phyloP scores from a whole-genome alignment of 2,329 filamentous ascomycete genomes.

The Talaromyces albobiverticillius region DNA sequence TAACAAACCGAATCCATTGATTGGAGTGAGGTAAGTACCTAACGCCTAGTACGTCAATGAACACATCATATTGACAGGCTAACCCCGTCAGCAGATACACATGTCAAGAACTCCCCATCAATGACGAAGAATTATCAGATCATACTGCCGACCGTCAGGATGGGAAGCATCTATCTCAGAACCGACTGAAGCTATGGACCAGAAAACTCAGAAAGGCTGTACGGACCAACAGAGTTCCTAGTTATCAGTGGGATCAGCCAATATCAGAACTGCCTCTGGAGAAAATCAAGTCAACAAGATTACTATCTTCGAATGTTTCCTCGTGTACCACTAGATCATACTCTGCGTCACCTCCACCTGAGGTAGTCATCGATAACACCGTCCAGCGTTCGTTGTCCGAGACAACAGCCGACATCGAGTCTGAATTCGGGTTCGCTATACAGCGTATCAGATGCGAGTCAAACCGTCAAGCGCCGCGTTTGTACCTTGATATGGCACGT shows the following conservation, averaged over 20 bases:
- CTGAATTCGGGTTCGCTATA: conserved; percentile 6
- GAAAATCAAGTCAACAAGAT: neutral
- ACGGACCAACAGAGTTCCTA: neutral
- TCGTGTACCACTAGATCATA: neutral
- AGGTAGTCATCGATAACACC: neutral
- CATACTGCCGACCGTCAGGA: neutral
- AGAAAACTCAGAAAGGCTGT: neutral
- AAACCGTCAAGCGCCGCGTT: neutral
- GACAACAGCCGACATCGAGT: conserved; percentile 6
- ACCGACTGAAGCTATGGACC: conserved; percentile 1
- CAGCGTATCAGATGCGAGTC: neutral
- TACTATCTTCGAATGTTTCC: neutral
- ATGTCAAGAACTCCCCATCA: neutral
- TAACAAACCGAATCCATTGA: neutral
- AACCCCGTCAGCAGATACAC: neutral
- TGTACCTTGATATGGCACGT: conserved; percentile 9
- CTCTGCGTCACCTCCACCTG: neutral
- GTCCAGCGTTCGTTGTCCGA: neutral
- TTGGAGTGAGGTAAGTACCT: neutral
- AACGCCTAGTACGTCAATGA: neutral
- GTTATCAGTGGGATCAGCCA: neutral
- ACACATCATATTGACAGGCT: neutral
- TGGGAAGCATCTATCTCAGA: conserved; percentile 3
- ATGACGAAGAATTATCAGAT: neutral
- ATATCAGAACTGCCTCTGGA: neutral